A percentile compares a stretch with the other conserved stretches of the same genome.
Conservation (phyloP, 1,284 basidiomycete species). For the Athelia psychrophila region DNA sequence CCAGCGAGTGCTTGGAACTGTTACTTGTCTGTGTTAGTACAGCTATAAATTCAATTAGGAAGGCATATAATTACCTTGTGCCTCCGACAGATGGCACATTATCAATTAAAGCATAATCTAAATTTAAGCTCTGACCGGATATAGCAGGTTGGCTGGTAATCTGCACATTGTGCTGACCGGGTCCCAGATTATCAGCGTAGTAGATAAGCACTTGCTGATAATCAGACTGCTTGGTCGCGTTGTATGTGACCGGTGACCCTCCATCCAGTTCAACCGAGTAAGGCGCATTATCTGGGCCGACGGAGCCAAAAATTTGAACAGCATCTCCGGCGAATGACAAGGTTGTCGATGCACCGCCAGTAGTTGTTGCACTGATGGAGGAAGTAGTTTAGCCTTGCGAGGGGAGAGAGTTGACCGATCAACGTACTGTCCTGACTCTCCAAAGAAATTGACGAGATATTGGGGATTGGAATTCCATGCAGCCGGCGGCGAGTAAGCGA, state of each 20-base stretch:
- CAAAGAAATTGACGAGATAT: conserved; percentile 17
- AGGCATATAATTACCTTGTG: no score
- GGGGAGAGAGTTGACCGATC: conserved; percentile 9
- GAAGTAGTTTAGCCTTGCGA: conserved; percentile 14
- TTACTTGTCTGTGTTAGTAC: neutral
- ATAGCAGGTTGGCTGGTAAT: conserved; percentile 11
- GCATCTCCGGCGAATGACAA: conserved; percentile 14
- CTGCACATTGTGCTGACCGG: conserved; percentile 6
- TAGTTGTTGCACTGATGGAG: conserved; percentile 11
- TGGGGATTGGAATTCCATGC: conserved; percentile 17
- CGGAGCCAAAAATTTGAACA: conserved; percentile 22
- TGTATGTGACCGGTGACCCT: conserved; percentile 15
- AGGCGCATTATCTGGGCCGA: conserved; percentile 23
- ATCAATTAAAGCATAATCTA: neutral
- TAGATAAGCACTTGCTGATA: conserved; percentile 23
- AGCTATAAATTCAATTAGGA: neutral
- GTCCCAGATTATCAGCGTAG: conserved; percentile 29
- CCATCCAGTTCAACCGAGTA: conserved; percentile 24
- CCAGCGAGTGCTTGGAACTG: no score
- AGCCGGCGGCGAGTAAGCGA: conserved; percentile 17
- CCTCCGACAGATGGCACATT: no score
- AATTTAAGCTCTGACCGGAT: neutral
- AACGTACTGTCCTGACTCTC: conserved; percentile 33
- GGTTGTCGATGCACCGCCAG: conserved; percentile 7
- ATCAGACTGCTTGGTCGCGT: conserved; percentile 20